Base-by-base conservation (phyloP, 23 red algal species). In the Rhodosorus marinus region DNA sequence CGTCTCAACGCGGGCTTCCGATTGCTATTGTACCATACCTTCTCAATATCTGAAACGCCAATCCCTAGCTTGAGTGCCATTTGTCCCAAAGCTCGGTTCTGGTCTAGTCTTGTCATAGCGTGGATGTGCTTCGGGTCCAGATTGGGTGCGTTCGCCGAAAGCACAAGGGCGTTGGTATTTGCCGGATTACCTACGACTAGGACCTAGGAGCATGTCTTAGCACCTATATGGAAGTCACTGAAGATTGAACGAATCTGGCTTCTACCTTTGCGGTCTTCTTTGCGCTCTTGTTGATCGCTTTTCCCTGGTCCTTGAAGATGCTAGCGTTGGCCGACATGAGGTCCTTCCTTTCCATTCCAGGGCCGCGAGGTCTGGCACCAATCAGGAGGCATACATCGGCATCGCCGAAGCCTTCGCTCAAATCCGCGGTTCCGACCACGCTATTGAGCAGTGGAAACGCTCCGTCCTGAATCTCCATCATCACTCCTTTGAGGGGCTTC, bases 401-500 rank as follows among this genome's bases (percentile, higher is more conserved):
- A 55, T 94, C 87, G 31, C 71, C 87, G 64, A 94, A 94, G 35
- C 87, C 87, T 57, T 83, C 62, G 2, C 74, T 54, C 30, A 94
- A 43, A 40, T 94, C 69, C 20, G 69, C 61, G 23, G 87, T 94
- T 9, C 67, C 76, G 14, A 46, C 59, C 24, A 94, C 69, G 23
- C 74, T 66, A 4, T 74, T 55, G 35, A 94, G 62, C 48, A 94
- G 63, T 32, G 87, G 87, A 47, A 94, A 94, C 21, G 87, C 87
- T 20, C 87, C 70, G 38, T 94, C 87, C 55, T 83, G 61, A 24
- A 94, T 62, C 49, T 94, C 87, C 87, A 94, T 94, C 57, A 94
- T 72, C 0, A 94, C 87, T 24, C 87, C 87, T 8, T 72, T 49
- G 8, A 94, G 64, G 8, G 77, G 63, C 42, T 67, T 51, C 56